A percentile compares a stretch with the other conserved stretches of the same genome.
phyloP scores from a whole-genome alignment of 2,329 filamentous ascomycete genomes.

The Aureobasidium sp. region DNA sequence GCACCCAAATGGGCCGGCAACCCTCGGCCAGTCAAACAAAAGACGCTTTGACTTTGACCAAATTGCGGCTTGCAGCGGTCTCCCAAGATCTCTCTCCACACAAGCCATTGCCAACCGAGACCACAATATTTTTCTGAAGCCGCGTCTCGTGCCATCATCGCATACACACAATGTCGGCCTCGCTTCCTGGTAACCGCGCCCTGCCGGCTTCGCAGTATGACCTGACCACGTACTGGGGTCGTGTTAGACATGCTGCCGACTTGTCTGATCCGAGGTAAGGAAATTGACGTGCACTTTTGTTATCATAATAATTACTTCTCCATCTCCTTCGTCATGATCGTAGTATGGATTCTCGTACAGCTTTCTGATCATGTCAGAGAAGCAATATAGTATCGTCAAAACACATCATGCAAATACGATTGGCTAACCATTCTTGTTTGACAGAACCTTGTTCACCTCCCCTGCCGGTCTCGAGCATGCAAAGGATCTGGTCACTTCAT shows the following conservation, averaged over 20 bases:
- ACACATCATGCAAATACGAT: background rate
- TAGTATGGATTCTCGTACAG: background rate
- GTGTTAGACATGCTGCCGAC: conserved; percentile 80
- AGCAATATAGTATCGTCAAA: background rate
- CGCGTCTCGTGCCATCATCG: background rate
- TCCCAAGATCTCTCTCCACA: background rate
- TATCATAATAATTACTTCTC: background rate
- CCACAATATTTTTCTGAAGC: background rate
- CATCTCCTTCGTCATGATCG: no score
- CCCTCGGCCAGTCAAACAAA: conserved; percentile 1
- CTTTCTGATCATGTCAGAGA: background rate
- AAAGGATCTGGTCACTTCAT: conserved; percentile 70
- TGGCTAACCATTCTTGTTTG: background rate
- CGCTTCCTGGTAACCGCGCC: conserved; percentile 62
- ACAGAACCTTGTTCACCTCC: conserved; percentile 78
- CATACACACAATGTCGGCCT: conserved; percentile 43
- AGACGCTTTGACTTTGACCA: conserved; percentile 6
- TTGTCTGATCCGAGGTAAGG: conserved; percentile 92
- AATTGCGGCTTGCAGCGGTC: conserved; percentile 3
- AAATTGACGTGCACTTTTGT: background rate
- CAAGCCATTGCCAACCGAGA: background rate
- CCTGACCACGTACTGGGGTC: conserved; percentile 86
- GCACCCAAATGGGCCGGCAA: background rate
- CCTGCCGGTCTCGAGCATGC: conserved; percentile 72
- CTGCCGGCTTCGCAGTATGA: conserved; percentile 89